phyloP scores from a whole-genome alignment of 1,284 basidiomycete species.

The Phaffia rhodozyma region DNA sequence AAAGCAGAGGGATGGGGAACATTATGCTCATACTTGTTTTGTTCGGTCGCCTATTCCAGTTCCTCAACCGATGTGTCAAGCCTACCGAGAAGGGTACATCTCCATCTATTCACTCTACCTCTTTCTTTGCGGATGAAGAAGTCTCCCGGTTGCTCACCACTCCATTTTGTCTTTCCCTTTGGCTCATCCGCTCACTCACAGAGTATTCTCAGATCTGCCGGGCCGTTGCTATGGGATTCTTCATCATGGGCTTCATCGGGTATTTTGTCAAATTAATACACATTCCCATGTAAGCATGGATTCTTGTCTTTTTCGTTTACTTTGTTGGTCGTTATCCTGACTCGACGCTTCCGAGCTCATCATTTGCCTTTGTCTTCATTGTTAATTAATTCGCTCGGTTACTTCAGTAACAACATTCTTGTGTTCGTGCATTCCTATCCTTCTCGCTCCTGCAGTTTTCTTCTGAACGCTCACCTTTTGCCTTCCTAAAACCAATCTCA shows the following conservation, averaged over 20 bases:
- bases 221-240: slow-evolving; percentile 87
- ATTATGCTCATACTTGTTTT: background rate
- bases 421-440: no score
- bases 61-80: slow-evolving; percentile 94
- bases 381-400: no score
- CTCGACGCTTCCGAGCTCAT: no score
- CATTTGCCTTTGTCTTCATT: no score
- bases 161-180: background rate
- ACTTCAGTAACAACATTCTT: no score
- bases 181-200: slow-evolving; percentile 32
- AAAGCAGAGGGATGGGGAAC: no score
- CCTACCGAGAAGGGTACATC: slow-evolving; percentile 79
- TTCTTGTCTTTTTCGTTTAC: slow-evolving; percentile 22
- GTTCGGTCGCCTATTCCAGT: slow-evolving; percentile 42
- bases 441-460: no score
- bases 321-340: no score
- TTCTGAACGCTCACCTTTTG: no score
- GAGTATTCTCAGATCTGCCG: slow-evolving; percentile 86
- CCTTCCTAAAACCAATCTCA: no score
- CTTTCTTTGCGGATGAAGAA: background rate
- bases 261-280: slow-evolving; percentile 93
- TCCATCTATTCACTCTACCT: background rate
- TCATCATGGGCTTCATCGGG: slow-evolving; percentile 95
- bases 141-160: background rate
- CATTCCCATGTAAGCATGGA: slow-evolving; percentile 68